Evolutionary conservation across 129 eudicot genomes (phyloP), one percentile per base, ranked within the genome.

Genomic region (Flaveria bidentis): DNA sequence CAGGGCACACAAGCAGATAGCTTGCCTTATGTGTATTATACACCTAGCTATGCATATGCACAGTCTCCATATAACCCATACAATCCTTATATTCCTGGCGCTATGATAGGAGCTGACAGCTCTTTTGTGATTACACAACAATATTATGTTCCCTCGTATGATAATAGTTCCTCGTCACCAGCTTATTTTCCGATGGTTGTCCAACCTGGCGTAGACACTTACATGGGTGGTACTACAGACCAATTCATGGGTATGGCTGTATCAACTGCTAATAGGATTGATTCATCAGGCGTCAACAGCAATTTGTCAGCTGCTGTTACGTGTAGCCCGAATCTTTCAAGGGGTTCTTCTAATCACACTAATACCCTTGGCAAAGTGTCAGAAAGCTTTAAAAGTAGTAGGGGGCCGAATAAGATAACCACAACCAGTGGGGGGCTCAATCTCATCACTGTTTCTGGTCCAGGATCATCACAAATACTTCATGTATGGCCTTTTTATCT

Each of bases 11-110:
- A 86, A 87, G 81, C 87, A 79, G 98, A 93, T 76, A 81, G 58
- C 73, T 25, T 82, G 78, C 98, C 96, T 2, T 90, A 84, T 75
- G 84, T 93, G 78, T 93, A 93, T 87, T 93, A 88, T 87, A 70
- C 92, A 68, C 91, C 98, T 76, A 66, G 84, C 86, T 90, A 87
- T 84, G 98, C 93, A 71, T 90, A 85, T 79, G 83, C 87, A 81
- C 90, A 90, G 86, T 87, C 97, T 57, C 90, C 96, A 63, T 90
- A 82, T 78, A 93, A 93, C 82, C 97, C 98, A 58, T 93, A 93
- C 85, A 93, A 93, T 78, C 98, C 98, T 78, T 93, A 88, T 75
- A 93, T 93, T 78, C 98, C 98, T 17, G 98, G 98, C 47, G 98
- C 98, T 10, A 75, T 88, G 85, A 70, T 93, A 2, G 96, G 90